phyloP scores from a whole-genome alignment of 2,329 filamentous ascomycete genomes.

The Colletotrichum gigasporum region DNA sequence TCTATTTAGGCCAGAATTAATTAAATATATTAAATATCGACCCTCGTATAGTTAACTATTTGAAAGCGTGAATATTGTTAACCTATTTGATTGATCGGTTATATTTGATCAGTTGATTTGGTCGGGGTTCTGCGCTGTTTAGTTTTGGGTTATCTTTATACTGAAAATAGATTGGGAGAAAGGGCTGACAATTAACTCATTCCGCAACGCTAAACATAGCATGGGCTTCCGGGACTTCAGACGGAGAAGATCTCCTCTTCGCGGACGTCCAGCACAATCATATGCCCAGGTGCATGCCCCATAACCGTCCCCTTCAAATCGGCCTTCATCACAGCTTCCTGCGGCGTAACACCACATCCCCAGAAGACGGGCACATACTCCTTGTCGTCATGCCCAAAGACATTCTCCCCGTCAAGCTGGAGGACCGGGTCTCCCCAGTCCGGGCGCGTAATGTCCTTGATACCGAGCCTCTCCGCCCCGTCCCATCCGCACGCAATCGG shows the following conservation, averaged over 20 bases:
- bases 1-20: too few species aligned
- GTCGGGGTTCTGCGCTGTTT: too few species aligned
- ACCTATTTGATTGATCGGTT: too few species aligned
- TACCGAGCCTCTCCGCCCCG: slow-evolving; percentile 59
- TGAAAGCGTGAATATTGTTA: too few species aligned
- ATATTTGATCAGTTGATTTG: too few species aligned
- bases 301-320: slow-evolving; percentile 64
- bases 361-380: slow-evolving; percentile 66
- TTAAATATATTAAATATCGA: too few species aligned
- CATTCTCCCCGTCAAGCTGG: slow-evolving; percentile 49
- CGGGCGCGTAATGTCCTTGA: slow-evolving; percentile 59
- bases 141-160: too few species aligned
- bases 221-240: too few species aligned
- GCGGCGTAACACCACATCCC: slow-evolving; percentile 74
- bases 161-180: too few species aligned
- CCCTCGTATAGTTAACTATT: too few species aligned
- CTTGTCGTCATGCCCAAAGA: slow-evolving; percentile 40
- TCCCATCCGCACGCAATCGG: slow-evolving; percentile 74
- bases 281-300: slow-evolving; percentile 69
- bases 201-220: too few species aligned
- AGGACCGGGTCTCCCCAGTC: slow-evolving; percentile 66
- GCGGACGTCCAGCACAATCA: slow-evolving; percentile 66
- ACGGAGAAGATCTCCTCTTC: slow-evolving; percentile 47
- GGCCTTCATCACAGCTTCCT: slow-evolving; percentile 69
- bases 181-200: too few species aligned